A percentile compares a stretch with the other conserved stretches of the same genome.
These are phyloP conservation scores for Colletotrichum caudatum DNA, from an alignment of 2,329 filamentous ascomycete species.

Conservation along the genomic window DNA sequence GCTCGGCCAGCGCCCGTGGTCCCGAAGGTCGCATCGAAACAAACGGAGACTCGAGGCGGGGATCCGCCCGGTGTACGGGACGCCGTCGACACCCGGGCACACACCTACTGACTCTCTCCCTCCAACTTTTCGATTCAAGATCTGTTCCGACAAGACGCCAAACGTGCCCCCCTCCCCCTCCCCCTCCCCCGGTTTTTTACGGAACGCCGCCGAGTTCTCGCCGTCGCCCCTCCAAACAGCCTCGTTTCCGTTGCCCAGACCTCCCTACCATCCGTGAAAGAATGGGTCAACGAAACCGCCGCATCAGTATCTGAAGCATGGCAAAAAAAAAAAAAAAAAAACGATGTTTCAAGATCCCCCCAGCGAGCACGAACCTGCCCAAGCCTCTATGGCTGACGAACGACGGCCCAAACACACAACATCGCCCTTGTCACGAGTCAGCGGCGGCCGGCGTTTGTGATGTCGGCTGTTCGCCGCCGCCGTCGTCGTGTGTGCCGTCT, in stretches of 20 bases:
- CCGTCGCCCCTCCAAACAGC: not conserved
- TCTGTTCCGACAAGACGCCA: conserved; percentile 2
- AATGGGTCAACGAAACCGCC: conserved; percentile 14
- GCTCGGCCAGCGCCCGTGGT: not conserved
- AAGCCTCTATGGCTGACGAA: conserved; percentile 7
- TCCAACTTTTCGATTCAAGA: not conserved
- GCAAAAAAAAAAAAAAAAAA: not conserved
- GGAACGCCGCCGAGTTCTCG: conserved; percentile 7
- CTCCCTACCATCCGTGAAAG: not conserved
- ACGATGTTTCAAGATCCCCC: conserved; percentile 34
- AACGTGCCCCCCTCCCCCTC: no score
- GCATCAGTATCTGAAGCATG: conserved; percentile 19
- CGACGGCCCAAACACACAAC: conserved; percentile 12
- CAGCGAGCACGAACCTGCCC: conserved; percentile 24
- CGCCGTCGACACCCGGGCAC: conserved; percentile 8
- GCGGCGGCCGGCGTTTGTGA: not conserved
- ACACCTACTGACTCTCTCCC: not conserved
- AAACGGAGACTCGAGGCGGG: not conserved
- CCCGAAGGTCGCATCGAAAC: no score
- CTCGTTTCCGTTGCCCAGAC: conserved; percentile 11
- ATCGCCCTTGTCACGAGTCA: conserved; percentile 25
- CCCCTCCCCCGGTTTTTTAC: conserved; percentile 13
- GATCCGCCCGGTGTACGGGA: conserved; percentile 14
- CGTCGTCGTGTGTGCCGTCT: not conserved
- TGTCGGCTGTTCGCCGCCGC: not conserved